These are phyloP conservation scores for Hypomyces perniciosus DNA, from an alignment of 2,329 filamentous ascomycete species.

Conservation along the genomic window DNA sequence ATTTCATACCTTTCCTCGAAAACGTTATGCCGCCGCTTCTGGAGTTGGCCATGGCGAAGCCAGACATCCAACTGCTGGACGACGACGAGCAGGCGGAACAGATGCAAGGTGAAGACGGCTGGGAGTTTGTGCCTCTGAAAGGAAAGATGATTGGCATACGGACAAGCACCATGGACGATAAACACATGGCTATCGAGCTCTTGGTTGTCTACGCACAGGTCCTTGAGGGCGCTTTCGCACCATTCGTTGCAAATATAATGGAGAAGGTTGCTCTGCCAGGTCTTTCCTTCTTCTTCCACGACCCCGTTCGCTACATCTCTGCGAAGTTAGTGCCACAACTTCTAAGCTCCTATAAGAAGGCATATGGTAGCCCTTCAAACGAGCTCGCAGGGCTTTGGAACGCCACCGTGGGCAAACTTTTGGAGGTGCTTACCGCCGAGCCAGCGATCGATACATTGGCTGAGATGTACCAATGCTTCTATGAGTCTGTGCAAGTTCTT, in stretches of 20 bases:
- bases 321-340: conserved; percentile 92
- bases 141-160: conserved; percentile 98
- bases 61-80: conserved; percentile 92
- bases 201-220: conserved; percentile 96
- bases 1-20: conserved; percentile 88
- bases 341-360: conserved; percentile 88
- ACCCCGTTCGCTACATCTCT: conserved; percentile 90
- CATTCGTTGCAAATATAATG: conserved; percentile 89
- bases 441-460: conserved; percentile 93
- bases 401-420: conserved; percentile 78
- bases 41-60: conserved; percentile 87
- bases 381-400: conserved; percentile 80
- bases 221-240: conserved; percentile 85
- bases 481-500: conserved; percentile 92
- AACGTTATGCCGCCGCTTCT: conserved; percentile 93
- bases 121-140: conserved; percentile 94
- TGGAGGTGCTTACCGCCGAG: conserved; percentile 89
- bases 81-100: conserved; percentile 91
- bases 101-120: conserved; percentile 90
- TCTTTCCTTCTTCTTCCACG: conserved; percentile 97
- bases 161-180: conserved; percentile 94
- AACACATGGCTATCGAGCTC: conserved; percentile 98
- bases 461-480: conserved; percentile 99
- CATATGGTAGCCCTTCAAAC: conserved; percentile 72
- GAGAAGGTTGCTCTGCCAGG: conserved; percentile 93